phyloP scores from a whole-genome alignment of 495 filamentous ascomycete species.

The Xylaria venustula region DNA sequence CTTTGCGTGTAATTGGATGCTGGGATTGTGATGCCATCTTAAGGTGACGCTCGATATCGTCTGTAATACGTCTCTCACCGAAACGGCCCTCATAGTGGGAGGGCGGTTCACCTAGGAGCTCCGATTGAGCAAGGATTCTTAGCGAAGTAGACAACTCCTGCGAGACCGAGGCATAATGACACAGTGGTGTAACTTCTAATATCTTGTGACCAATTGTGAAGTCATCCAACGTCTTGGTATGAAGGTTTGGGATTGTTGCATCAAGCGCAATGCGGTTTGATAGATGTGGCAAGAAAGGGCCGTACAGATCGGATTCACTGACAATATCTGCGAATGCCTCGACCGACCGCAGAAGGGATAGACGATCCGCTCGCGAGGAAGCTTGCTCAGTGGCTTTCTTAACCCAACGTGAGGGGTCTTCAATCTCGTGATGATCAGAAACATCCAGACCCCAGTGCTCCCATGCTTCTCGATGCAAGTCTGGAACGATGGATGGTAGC shows the following conservation, averaged over 20 bases:
- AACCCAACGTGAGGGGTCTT: constrained; percentile 32
- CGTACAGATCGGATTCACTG: constrained; percentile 53
- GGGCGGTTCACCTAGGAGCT: constrained; percentile 14
- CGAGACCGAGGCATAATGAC: constrained; percentile 23
- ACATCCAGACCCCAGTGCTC: constrained; percentile 57
- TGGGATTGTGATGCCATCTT: constrained; percentile 17
- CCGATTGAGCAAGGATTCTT: constrained; percentile 36
- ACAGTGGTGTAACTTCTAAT: constrained; percentile 48
- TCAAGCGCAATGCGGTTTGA: constrained; percentile 53
- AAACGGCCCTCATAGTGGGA: constrained; percentile 11
- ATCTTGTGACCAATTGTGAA: constrained; percentile 62
- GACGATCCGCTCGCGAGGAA: constrained; percentile 12
- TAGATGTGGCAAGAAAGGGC: constrained; percentile 1
- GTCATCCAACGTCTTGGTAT: constrained; percentile 60
- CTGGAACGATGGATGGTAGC: constrained; percentile 41
- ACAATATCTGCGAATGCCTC: constrained; percentile 36
- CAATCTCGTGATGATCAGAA: constrained; percentile 39
- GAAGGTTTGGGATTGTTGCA: constrained; percentile 56
- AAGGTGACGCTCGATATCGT: constrained; percentile 29
- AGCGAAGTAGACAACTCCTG: constrained; percentile 30
- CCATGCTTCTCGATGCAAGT: constrained; percentile 54
- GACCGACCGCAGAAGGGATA: constrained; percentile 31
- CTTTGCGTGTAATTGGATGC: constrained; percentile 32
- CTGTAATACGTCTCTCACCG: constrained; percentile 27
- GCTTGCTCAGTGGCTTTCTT: constrained; percentile 19